phyloP scores from a whole-genome alignment of 176 grass and related monocot genomes.

The sorghum (Sorghum bicolor) region DNA sequence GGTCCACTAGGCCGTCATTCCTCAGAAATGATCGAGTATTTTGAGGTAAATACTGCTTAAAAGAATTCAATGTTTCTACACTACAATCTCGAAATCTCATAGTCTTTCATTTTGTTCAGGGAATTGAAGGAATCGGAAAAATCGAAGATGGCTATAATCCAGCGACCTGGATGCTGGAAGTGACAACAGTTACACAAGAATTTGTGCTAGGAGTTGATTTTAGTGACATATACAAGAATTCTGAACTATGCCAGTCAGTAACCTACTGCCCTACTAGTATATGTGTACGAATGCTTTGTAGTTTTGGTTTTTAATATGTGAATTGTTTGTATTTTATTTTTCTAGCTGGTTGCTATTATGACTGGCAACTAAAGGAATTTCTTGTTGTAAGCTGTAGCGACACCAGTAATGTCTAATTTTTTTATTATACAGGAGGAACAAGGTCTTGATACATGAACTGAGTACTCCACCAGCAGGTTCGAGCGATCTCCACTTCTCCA shows the following conservation, averaged over 20 bases:
- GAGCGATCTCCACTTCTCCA: not conserved
- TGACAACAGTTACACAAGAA: not conserved
- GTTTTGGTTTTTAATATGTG: not conserved
- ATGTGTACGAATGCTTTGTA: not conserved
- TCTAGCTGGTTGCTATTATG: not conserved
- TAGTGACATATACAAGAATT: slow-evolving; percentile 24
- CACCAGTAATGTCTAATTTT: not conserved
- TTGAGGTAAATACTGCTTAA: not conserved
- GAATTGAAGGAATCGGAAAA: not conserved
- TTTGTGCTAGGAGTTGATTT: slow-evolving; percentile 19
- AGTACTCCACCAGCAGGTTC: not conserved
- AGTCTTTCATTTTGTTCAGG: not conserved
- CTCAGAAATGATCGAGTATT: not conserved
- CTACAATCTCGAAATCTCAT: not conserved
- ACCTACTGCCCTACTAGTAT: not conserved
- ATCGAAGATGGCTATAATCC: not conserved
- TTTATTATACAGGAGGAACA: slow-evolving; percentile 3
- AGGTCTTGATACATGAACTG: not conserved
- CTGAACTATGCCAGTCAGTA: slow-evolving; percentile 13
- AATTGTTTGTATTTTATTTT: not conserved
- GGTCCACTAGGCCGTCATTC: slow-evolving; percentile 2
- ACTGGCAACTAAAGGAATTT: not conserved
- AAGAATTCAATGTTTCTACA: not conserved
- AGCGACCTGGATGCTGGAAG: slow-evolving; percentile 4
- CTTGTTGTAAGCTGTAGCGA: not conserved